Evolutionary conservation across 2,329 filamentous ascomycete species (phyloP).

Genomic region (Ascochyta fabae): DNA sequence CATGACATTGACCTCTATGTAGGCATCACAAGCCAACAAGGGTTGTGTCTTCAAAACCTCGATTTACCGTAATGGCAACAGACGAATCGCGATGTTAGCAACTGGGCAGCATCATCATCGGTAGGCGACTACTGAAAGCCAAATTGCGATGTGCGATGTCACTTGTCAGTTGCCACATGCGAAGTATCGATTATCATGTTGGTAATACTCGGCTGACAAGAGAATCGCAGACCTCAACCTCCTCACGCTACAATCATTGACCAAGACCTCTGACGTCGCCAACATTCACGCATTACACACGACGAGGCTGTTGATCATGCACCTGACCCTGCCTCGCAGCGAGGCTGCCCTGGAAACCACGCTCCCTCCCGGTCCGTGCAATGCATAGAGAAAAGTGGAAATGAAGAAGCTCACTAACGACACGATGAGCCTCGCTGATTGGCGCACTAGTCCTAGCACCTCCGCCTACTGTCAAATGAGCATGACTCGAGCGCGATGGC

Average conservation of each 20-base stretch:
- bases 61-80: background rate
- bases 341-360: slow-evolving; percentile 23
- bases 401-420: slow-evolving; percentile 24
- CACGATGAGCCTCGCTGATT: slow-evolving; percentile 27
- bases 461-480: slow-evolving; percentile 34
- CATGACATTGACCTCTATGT: background rate
- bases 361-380: slow-evolving; percentile 18
- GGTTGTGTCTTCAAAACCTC: background rate
- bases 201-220: background rate
- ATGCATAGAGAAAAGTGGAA: slow-evolving; percentile 48
- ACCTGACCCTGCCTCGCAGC: slow-evolving; percentile 17
- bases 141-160: slow-evolving; percentile 29
- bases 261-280: background rate
- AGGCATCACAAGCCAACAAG: slow-evolving; percentile 7
- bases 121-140: slow-evolving; percentile 9
- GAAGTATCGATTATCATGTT: background rate
- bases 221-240: background rate
- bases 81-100: slow-evolving; percentile 7
- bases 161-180: slow-evolving; percentile 7
- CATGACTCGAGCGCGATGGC: slow-evolving; percentile 19
- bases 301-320: slow-evolving; percentile 22
- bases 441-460: slow-evolving; percentile 27
- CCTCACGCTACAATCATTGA: background rate
- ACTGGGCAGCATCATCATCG: slow-evolving; percentile 15
- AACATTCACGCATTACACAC: background rate